Percentiles rank a stretch among this genome's conserved stretches.
These are phyloP conservation scores for Clavaria fumosa DNA, from an alignment of 768 basidiomycete species.

Conservation along the genomic window DNA sequence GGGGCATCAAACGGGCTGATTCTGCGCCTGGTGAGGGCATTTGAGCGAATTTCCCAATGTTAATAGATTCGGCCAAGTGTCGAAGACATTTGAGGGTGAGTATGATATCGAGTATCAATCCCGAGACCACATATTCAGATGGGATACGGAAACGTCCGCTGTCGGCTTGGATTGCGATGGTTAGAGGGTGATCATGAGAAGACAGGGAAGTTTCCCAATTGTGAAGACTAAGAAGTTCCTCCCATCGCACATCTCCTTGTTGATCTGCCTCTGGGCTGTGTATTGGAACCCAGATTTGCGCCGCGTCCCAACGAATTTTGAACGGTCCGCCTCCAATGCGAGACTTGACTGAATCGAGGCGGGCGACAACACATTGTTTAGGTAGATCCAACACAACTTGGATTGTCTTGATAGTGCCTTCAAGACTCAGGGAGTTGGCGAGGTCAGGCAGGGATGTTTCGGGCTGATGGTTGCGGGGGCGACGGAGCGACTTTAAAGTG, in stretches of 20 bases:
- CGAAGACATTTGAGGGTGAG: slow-evolving; percentile 59
- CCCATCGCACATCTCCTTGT: slow-evolving; percentile 42
- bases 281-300: slow-evolving; percentile 45
- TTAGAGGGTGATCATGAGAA: slow-evolving; percentile 17
- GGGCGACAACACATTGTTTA: slow-evolving; percentile 30
- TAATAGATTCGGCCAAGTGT: slow-evolving; percentile 46
- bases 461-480: slow-evolving; percentile 12
- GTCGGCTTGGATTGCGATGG: slow-evolving; percentile 40
- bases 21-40: slow-evolving; percentile 56
- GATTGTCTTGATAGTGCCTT: slow-evolving; percentile 25
- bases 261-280: slow-evolving; percentile 22
- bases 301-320: slow-evolving; percentile 25
- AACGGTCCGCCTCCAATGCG: slow-evolving; percentile 15
- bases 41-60: slow-evolving; percentile 32
- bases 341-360: slow-evolving; percentile 25
- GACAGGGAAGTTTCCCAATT: slow-evolving; percentile 30
- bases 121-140: slow-evolving; percentile 56
- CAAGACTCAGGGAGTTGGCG: slow-evolving; percentile 15
- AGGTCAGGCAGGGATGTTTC: slow-evolving; percentile 10
- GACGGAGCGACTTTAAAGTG: slow-evolving; percentile 28
- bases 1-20: slow-evolving; percentile 55
- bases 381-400: slow-evolving; percentile 35
- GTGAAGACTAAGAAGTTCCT: slow-evolving; percentile 51
- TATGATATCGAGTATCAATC: slow-evolving; percentile 56
- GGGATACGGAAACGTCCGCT: slow-evolving; percentile 69